A percentile compares a stretch with the other conserved stretches of the same genome.
Evolutionary conservation across 768 basidiomycete genomes (phyloP).

Genomic region (Neoboletus magnificus): DNA sequence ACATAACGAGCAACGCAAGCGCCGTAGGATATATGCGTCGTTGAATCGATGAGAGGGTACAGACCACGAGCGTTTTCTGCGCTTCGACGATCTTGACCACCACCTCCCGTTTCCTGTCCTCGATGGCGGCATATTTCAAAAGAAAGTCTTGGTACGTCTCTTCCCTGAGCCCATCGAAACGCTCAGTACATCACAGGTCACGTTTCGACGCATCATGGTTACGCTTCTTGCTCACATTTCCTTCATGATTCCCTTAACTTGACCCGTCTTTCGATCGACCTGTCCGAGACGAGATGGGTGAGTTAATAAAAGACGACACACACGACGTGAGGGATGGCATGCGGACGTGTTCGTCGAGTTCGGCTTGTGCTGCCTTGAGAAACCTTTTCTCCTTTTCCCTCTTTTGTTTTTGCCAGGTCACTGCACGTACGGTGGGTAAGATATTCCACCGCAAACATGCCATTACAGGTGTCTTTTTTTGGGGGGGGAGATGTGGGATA

Average conservation of each 20-base stretch:
- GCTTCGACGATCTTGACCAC: slow-evolving; percentile 22
- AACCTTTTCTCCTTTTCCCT: slow-evolving; percentile 24
- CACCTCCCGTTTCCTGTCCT: slow-evolving; percentile 29
- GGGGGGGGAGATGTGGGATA: no score
- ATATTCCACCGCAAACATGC: not conserved
- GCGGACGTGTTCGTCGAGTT: slow-evolving; percentile 28
- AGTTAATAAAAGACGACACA: not conserved
- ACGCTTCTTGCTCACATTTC: slow-evolving; percentile 23
- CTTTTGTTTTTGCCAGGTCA: slow-evolving; percentile 33
- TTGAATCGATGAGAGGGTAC: not conserved
- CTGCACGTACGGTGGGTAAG: slow-evolving; percentile 1
- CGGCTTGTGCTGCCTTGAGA: slow-evolving; percentile 18
- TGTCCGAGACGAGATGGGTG: slow-evolving; percentile 1
- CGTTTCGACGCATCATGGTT: slow-evolving; percentile 1
- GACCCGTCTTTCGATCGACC: slow-evolving; percentile 20
- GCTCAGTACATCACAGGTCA: not conserved
- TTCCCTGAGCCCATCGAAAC: slow-evolving; percentile 18
- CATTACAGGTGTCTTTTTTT: not conserved
- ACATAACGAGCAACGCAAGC: no score
- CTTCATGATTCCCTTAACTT: slow-evolving; percentile 18
- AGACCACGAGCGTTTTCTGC: slow-evolving; percentile 26
- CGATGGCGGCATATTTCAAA: slow-evolving; percentile 17
- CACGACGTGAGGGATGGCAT: not conserved
- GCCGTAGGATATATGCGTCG: not conserved
- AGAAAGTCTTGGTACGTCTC: slow-evolving; percentile 26